Evolutionary conservation across 352 stramenopile genomes (phyloP), one percentile per base, ranked within the genome.

Genomic region (Phytophthora podocarpi): DNA sequence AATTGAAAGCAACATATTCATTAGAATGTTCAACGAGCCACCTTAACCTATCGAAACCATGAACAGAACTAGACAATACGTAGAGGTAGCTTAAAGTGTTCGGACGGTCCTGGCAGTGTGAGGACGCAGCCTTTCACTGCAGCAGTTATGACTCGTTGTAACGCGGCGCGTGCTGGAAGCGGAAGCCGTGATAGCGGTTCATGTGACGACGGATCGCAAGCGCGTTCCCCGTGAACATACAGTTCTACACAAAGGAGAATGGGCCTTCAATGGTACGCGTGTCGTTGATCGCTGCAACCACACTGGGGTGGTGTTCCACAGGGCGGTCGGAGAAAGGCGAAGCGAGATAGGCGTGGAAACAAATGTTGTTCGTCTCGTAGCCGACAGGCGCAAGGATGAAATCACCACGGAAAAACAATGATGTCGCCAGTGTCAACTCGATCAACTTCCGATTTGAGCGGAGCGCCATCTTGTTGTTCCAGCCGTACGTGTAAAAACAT

Each of bases 371-470:
- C 5, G 2, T 2, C 4, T 31, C 15, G 15, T 60, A 51, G 15
- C 40, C 51, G 6, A 40, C 51, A 9, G 31, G 5, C 2, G 15
- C 26, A 24, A 47, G 34, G 6, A 46, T 15, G 6, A 57, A 23
- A 26, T 57, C 49, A 27, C 49, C 49, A 24, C 49, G 13, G n/a
- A 35, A 39, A 40, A 5, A 57, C 11, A 10, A 57, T 6, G 2
- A 57, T 21, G 24, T 57, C 49, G n/a, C 49, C 49, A 20, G 36
- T 45, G 34, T 28, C 27, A n/a, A 47, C n/a, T n/a, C n/a, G n/a
- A 26, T 36, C 24, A 47, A 7, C 4, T 37, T 6, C 3, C 16
- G 31, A 36, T 46, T 28, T 6, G 49, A 57, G 2, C 12, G 16
- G 6, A 47, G 5, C 8, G 49, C n/a, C 18, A 47, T 26, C 9